Conservation (phyloP, 257 asterid species). For the Asclepias syriaca region DNA sequence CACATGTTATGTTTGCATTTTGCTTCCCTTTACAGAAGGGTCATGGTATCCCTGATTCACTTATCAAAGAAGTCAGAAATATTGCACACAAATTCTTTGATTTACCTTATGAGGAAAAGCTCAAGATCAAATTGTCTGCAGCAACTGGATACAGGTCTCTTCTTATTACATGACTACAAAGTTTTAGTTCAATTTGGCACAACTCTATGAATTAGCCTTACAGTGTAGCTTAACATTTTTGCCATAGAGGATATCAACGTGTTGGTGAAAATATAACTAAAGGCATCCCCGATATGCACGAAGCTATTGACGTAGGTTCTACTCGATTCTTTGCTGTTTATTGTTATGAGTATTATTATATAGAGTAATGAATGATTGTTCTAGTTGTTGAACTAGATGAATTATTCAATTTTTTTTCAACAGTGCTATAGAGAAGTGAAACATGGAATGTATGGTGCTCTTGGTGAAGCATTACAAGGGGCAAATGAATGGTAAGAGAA, state of each 20-base stretch:
- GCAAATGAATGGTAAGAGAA: constrained; percentile 59
- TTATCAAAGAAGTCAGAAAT: constrained; percentile 53
- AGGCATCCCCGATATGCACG: constrained; percentile 85
- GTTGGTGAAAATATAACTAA: constrained; percentile 73
- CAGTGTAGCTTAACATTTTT: background rate
- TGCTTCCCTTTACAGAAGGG: constrained; percentile 55
- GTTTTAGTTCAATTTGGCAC: background rate
- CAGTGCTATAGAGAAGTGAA: constrained; percentile 79
- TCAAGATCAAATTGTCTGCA: constrained; percentile 66
- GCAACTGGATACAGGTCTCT: constrained; percentile 78
- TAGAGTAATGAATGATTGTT: background rate
- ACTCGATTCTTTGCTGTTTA: background rate
- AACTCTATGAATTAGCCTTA: background rate
- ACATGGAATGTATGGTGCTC: constrained; percentile 70
- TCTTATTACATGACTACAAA: background rate
- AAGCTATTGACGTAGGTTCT: constrained; percentile 89
- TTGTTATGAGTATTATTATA: background rate
- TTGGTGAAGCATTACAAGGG: constrained; percentile 70
- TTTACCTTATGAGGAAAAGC: constrained; percentile 77
- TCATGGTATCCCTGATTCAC: constrained; percentile 71
- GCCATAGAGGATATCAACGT: constrained; percentile 80
- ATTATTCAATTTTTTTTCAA: constrained; percentile 8
- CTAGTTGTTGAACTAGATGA: background rate
- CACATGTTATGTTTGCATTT: background rate
- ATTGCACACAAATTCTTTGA: constrained; percentile 53